phyloP scores from a whole-genome alignment of 2,329 filamentous ascomycete species.

The Cercospora janseana region DNA sequence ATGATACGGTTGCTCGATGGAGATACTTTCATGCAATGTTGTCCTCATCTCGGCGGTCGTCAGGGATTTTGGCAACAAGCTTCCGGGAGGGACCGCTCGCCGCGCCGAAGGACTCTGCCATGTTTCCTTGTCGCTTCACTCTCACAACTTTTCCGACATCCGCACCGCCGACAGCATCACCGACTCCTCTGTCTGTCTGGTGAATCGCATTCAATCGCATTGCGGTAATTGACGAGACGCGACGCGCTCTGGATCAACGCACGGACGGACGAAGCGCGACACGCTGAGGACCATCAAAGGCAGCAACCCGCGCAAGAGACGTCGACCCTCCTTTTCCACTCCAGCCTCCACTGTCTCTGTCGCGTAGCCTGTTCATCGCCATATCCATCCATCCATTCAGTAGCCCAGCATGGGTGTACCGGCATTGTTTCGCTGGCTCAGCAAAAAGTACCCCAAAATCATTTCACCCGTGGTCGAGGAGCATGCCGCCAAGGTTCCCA shows the following conservation, averaged over 20 bases:
- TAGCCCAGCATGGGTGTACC: constrained; percentile 76
- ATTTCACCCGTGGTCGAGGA: constrained; percentile 89
- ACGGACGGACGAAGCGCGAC: constrained; percentile 5
- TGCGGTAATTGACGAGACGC: constrained; percentile 1
- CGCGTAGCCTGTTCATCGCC: constrained; percentile 6
- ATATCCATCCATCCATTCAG: neutral
- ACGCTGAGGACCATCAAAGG: constrained; percentile 15
- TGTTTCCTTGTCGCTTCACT: neutral
- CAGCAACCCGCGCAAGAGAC: constrained; percentile 17
- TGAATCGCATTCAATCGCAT: neutral
- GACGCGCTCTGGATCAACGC: constrained; percentile 7
- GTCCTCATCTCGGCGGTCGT: neutral
- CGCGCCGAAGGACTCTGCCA: neutral
- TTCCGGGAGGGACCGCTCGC: neutral
- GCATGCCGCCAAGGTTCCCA: constrained; percentile 70
- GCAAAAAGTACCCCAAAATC: constrained; percentile 96
- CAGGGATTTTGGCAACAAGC: constrained; percentile 2
- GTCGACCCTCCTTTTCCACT: constrained; percentile 6
- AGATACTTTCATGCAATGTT: constrained; percentile 3
- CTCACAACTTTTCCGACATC: constrained; percentile 5
- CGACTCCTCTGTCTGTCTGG: constrained; percentile 16
- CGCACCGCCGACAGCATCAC: constrained; percentile 19
- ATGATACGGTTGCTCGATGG: too few species aligned
- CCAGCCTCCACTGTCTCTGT: constrained; percentile 1
- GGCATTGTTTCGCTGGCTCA: constrained; percentile 93